Percentiles rank a stretch among this genome's conserved stretches.
Conservation (phyloP, 2,329 filamentous ascomycete genomes). For the Fusarium pilosicola region DNA sequence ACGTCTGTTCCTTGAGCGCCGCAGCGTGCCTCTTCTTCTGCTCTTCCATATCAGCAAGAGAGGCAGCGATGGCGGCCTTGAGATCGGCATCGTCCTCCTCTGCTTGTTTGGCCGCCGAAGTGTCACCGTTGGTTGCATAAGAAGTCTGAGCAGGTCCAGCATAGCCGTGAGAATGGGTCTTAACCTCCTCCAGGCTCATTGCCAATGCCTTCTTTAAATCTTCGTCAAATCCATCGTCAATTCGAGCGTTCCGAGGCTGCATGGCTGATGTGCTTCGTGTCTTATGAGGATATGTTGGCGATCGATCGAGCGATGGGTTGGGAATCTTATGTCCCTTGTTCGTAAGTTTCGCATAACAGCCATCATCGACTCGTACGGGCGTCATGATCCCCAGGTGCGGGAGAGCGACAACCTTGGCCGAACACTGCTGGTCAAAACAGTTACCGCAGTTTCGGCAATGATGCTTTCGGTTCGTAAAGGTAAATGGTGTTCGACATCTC, state of each 20-base stretch:
- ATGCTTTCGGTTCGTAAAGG: slow-evolving; percentile 97
- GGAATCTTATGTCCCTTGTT: slow-evolving; percentile 66
- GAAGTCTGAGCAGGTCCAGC: slow-evolving; percentile 64
- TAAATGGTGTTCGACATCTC: slow-evolving; percentile 94
- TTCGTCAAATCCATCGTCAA: slow-evolving; percentile 93
- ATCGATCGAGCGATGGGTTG: slow-evolving; percentile 59
- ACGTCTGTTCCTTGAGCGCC: slow-evolving; percentile 81
- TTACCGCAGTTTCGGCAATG: slow-evolving; percentile 98
- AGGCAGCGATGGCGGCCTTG: slow-evolving; percentile 94
- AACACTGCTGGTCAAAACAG: slow-evolving; percentile 96
- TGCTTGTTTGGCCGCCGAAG: slow-evolving; percentile 56
- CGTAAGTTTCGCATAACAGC: slow-evolving; percentile 89
- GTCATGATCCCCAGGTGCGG: slow-evolving; percentile 93
- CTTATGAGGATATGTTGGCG: slow-evolving; percentile 66
- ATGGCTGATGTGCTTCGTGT: slow-evolving; percentile 74
- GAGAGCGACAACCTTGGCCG: slow-evolving; percentile 85
- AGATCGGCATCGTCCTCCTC: slow-evolving; percentile 94
- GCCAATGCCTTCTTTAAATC: slow-evolving; percentile 92
- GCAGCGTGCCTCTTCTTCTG: slow-evolving; percentile 93
- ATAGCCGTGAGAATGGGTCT: slow-evolving; percentile 78
- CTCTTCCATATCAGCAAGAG: slow-evolving; percentile 95
- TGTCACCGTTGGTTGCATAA: slow-evolving; percentile 51
- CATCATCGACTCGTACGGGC: slow-evolving; percentile 93
- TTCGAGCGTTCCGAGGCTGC: slow-evolving; percentile 89
- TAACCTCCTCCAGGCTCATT: slow-evolving; percentile 96